Evolutionary conservation across 2,329 filamentous ascomycete genomes (phyloP).

Genomic region (Colletotrichum sansevieriae): DNA sequence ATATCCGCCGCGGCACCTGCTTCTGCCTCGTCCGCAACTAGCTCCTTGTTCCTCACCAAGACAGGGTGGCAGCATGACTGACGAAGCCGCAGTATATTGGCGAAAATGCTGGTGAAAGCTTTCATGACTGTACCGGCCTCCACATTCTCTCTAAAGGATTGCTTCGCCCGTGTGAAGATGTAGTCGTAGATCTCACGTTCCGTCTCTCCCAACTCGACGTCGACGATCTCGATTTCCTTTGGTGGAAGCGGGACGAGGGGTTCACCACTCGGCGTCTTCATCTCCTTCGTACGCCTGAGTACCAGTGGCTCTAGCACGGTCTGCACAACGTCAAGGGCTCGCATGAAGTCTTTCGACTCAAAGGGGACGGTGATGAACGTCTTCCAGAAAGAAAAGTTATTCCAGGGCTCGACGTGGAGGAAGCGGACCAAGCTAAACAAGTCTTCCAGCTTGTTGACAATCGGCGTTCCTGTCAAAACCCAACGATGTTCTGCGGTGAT

Average conservation of each 20-base stretch:
- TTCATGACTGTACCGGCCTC: constrained; percentile 95
- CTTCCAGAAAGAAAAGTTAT: constrained; percentile 99
- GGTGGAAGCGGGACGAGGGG: constrained; percentile 84
- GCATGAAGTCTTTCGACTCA: constrained; percentile 93
- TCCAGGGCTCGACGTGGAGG: constrained; percentile 95
- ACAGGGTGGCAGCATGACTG: constrained; percentile 96
- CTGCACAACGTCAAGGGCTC: constrained; percentile 95
- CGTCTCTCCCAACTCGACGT: constrained; percentile 85
- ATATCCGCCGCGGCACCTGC: constrained; percentile 83
- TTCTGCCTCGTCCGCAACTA: constrained; percentile 90
- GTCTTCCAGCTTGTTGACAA: constrained; percentile 95
- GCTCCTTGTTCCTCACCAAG: constrained; percentile 85
- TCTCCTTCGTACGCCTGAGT: constrained; percentile 94
- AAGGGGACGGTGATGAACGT: constrained; percentile 99
- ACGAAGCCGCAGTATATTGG: constrained; percentile 91
- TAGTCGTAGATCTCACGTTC: constrained; percentile 95
- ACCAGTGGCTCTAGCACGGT: constrained; percentile 97
- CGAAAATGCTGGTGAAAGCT: constrained; percentile 96
- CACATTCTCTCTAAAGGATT: constrained; percentile 86
- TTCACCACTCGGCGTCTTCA: constrained; percentile 90
- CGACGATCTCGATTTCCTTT: constrained; percentile 85
- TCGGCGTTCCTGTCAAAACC: constrained; percentile 94
- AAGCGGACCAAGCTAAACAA: constrained; percentile 94
- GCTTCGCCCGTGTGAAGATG: constrained; percentile 86
- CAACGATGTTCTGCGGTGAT: constrained; percentile 88